Conservation (phyloP, 129 eudicot species). For the Flaveria ramosissima region DNA sequence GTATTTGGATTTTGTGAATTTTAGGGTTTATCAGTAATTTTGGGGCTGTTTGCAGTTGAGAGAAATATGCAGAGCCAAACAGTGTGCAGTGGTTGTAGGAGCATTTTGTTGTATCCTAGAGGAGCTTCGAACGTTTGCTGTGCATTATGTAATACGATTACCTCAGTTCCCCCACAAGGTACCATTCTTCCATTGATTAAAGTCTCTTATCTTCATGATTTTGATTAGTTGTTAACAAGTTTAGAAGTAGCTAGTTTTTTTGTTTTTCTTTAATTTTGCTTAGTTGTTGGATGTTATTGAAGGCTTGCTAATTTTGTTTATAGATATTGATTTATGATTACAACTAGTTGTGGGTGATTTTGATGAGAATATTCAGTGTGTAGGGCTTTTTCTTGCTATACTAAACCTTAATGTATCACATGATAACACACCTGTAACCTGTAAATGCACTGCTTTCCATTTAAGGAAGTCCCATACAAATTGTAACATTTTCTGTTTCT, state of each 20-base stretch:
- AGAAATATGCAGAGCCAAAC: slow-evolving; percentile 74
- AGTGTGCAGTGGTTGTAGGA: slow-evolving; percentile 82
- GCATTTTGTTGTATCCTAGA: slow-evolving; percentile 72
- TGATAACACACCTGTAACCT: not conserved
- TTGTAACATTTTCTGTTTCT: no score
- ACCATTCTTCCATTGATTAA: not conserved
- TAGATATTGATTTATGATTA: not conserved
- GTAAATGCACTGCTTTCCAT: slow-evolving; percentile 7
- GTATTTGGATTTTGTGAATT: not conserved
- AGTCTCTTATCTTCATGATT: not conserved
- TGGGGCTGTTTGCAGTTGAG: slow-evolving; percentile 33
- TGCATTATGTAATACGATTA: slow-evolving; percentile 66
- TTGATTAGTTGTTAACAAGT: not conserved
- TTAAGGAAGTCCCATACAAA: not conserved
- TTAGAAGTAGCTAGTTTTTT: not conserved
- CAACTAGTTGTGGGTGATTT: not conserved
- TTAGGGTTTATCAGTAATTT: slow-evolving; percentile 52
- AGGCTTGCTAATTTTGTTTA: not conserved
- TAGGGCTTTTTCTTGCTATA: not conserved
- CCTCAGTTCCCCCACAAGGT: slow-evolving; percentile 76
- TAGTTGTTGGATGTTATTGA: not conserved
- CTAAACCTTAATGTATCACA: not conserved
- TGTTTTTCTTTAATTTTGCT: slow-evolving; percentile 23
- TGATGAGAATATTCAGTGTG: not conserved
- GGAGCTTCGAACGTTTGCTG: slow-evolving; percentile 88